Percentiles rank a stretch among this genome's conserved stretches.
These are phyloP conservation scores for Myriosclerotinia curreyana DNA, from an alignment of 2,329 filamentous ascomycete genomes.

Conservation along the genomic window DNA sequence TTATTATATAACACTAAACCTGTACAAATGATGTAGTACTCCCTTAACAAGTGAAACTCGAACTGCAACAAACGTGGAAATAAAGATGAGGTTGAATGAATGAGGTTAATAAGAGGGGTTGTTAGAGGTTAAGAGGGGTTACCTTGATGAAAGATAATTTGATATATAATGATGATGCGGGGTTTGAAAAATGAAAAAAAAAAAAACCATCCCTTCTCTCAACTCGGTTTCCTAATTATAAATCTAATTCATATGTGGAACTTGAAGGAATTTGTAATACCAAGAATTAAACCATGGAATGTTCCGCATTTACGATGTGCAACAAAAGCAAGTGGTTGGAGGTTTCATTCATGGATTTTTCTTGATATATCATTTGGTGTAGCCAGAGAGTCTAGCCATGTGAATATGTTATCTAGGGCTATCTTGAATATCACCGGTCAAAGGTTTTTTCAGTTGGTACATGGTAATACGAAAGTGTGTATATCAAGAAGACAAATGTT, in stretches of 20 bases:
- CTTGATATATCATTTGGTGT: background rate
- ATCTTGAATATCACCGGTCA: constrained; percentile 16
- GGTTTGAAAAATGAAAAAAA: too few species aligned
- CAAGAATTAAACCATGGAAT: constrained; percentile 12
- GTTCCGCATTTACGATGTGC: constrained; percentile 16
- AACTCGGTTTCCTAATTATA: too few species aligned
- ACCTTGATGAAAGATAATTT: too few species aligned
- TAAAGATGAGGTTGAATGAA: background rate
- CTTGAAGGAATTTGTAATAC: too few species aligned
- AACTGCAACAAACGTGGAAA: constrained; percentile 11
- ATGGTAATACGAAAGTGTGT: too few species aligned
- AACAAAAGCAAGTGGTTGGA: constrained; percentile 7
- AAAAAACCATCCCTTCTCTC: too few species aligned
- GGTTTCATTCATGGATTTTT: background rate
- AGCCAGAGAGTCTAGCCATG: constrained; percentile 1
- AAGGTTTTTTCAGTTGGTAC: background rate
- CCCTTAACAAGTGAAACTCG: background rate
- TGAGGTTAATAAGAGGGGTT: too few species aligned
- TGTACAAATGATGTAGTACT: background rate
- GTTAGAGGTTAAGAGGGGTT: too few species aligned
- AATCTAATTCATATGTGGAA: too few species aligned
- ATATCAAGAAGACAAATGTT: too few species aligned
- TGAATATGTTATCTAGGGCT: background rate
- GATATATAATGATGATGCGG: too few species aligned
- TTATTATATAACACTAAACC: too few species aligned